phyloP scores from a whole-genome alignment of 495 filamentous ascomycete genomes.

The Chaetomidium leptoderma region DNA sequence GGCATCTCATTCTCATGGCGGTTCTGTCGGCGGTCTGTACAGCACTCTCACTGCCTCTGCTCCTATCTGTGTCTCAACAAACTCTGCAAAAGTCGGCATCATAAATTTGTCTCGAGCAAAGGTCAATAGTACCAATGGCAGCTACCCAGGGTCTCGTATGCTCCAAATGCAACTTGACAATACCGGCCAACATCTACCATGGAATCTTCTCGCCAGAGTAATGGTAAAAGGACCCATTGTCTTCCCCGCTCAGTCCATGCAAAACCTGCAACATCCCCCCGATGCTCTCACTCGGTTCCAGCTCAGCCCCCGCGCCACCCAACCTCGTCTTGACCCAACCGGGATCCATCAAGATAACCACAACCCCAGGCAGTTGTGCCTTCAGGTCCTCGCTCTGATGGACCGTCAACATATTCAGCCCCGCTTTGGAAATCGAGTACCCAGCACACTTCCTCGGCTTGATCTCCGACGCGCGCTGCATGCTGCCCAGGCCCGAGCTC shows the following conservation, averaged over 20 bases:
- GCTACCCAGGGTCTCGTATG: no score
- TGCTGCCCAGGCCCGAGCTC: slow-evolving; percentile 35
- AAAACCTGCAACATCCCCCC: slow-evolving; percentile 32
- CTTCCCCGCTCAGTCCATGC: slow-evolving; percentile 32
- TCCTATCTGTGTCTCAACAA: not conserved
- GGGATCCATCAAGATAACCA: slow-evolving; percentile 52
- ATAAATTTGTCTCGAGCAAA: no score
- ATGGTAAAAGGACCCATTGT: slow-evolving; percentile 36
- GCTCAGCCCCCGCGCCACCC: slow-evolving; percentile 50
- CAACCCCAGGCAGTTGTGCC: slow-evolving; percentile 35
- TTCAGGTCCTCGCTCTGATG: slow-evolving; percentile 39
- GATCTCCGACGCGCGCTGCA: slow-evolving; percentile 13
- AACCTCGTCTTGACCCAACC: slow-evolving; percentile 63
- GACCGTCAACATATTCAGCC: slow-evolving; percentile 41
- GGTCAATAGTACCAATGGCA: no score
- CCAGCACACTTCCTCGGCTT: slow-evolving; percentile 26
- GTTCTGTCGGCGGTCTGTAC: slow-evolving; percentile 12
- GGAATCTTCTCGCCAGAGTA: slow-evolving; percentile 23
- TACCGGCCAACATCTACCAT: no score
- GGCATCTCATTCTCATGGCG: slow-evolving; percentile 19
- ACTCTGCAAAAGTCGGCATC: not conserved
- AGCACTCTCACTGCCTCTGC: not conserved
- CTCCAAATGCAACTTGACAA: no score
- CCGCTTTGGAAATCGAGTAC: slow-evolving; percentile 43
- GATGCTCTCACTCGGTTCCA: slow-evolving; percentile 45